phyloP scores from a whole-genome alignment of 2,329 filamentous ascomycete genomes.

The Sarocladiaceae sp. region DNA sequence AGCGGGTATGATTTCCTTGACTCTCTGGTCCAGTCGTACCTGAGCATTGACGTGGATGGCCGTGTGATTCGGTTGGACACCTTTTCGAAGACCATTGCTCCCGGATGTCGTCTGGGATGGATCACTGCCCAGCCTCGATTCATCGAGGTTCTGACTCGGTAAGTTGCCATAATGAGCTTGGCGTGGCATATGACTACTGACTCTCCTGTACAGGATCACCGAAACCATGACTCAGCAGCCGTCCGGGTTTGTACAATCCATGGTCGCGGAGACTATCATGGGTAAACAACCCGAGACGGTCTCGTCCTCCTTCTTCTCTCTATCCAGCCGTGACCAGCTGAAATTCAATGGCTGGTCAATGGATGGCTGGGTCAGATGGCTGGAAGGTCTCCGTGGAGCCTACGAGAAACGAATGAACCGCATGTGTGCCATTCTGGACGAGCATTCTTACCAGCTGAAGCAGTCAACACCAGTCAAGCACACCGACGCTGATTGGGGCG shows the following conservation, averaged over 20 bases:
- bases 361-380: constrained; percentile 87
- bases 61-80: constrained; percentile 88
- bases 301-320: constrained; percentile 36
- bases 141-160: constrained; percentile 61
- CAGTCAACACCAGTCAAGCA: constrained; percentile 44
- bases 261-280: constrained; percentile 74
- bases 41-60: constrained; percentile 78
- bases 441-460: constrained; percentile 61
- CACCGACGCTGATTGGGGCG: constrained; percentile 61
- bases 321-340: constrained; percentile 44
- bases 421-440: constrained; percentile 73
- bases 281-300: constrained; percentile 53
- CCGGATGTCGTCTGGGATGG: constrained; percentile 87
- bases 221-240: constrained; percentile 80
- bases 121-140: constrained; percentile 79
- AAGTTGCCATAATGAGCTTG: not conserved
- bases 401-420: constrained; percentile 81
- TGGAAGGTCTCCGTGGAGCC: constrained; percentile 74
- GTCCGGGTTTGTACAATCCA: constrained; percentile 82
- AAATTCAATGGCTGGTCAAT: constrained; percentile 65
- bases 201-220: constrained; percentile 53
- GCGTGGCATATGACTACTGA: constrained; percentile 11
- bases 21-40: constrained; percentile 76
- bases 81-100: constrained; percentile 89
- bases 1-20: constrained; percentile 76